Conservation (phyloP, 208 protist genomes). For the Leishmania amazonensis region DNA sequence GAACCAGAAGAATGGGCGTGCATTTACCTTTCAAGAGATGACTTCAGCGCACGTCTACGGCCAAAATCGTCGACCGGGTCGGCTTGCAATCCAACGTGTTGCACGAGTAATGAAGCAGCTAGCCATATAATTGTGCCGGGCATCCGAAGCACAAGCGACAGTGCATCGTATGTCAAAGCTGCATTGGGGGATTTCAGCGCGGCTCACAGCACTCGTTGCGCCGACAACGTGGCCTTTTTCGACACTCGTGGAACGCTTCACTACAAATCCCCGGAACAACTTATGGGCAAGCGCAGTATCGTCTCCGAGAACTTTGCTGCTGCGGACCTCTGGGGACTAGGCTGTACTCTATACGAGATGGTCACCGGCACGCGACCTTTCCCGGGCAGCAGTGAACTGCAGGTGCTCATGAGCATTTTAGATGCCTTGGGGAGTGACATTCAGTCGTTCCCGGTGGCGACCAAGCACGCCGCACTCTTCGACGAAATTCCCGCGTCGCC, state of each 20-base stretch:
- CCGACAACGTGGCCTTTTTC: constrained; percentile 13
- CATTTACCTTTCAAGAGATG: neutral
- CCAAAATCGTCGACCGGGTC: neutral
- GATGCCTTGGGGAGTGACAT: constrained; percentile 61
- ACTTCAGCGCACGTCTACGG: neutral
- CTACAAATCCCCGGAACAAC: constrained; percentile 83
- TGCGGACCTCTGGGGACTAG: constrained; percentile 81
- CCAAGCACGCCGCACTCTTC: constrained; percentile 38
- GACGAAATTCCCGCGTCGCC: constrained; percentile 39
- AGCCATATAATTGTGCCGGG: neutral
- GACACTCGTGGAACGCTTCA: constrained; percentile 67
- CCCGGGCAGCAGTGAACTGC: constrained; percentile 57
- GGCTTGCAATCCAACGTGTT: neutral
- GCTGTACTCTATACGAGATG: constrained; percentile 80
- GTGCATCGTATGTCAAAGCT: constrained; percentile 34
- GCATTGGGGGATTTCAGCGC: constrained; percentile 79
- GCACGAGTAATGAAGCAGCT: neutral
- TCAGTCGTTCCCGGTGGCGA: constrained; percentile 41
- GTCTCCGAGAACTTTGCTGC: constrained; percentile 39
- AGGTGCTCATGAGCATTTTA: constrained; percentile 69
- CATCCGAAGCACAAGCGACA: neutral
- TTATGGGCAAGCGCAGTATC: constrained; percentile 41
- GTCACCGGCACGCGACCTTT: constrained; percentile 54
- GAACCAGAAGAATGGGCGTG: constrained; percentile 21
- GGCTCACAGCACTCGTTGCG: constrained; percentile 44